phyloP scores from a whole-genome alignment of 2,329 filamentous ascomycete genomes.

The Diaporthe sp. region DNA sequence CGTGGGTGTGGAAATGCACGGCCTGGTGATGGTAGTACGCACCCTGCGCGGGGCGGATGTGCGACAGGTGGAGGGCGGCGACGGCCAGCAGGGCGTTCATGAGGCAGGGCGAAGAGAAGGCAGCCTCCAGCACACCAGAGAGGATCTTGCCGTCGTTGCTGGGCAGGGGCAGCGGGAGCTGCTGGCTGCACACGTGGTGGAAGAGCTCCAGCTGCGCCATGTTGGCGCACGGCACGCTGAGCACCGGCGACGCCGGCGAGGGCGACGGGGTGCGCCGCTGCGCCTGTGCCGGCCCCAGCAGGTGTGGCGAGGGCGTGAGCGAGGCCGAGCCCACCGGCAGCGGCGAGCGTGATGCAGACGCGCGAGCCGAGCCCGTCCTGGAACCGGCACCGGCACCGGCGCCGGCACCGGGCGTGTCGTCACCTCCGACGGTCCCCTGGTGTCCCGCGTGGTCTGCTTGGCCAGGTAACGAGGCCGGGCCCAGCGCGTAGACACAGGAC shows the following conservation, averaged over 20 bases:
- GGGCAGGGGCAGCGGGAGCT: slow-evolving; percentile 12
- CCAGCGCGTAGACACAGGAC: slow-evolving; percentile 46
- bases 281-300: neutral
- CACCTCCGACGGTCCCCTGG: neutral
- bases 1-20: slow-evolving; percentile 61
- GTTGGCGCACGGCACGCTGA: slow-evolving; percentile 12
- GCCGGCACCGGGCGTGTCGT: neutral
- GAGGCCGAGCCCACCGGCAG: neutral
- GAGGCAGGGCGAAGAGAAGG: slow-evolving; percentile 27
- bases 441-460: neutral
- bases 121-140: slow-evolving; percentile 20
- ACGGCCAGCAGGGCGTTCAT: slow-evolving; percentile 35
- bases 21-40: slow-evolving; percentile 54
- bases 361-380: slow-evolving; percentile 4
- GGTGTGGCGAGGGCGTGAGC: neutral
- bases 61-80: slow-evolving; percentile 28
- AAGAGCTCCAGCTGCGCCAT: slow-evolving; percentile 35
- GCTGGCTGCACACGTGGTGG: slow-evolving; percentile 23
- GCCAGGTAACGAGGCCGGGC: slow-evolving; percentile 28
- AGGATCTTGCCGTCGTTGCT: slow-evolving; percentile 20
- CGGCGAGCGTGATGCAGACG: slow-evolving; percentile 12
- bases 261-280: neutral
- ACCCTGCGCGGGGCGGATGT: slow-evolving; percentile 40
- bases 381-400: neutral
- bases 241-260: neutral